Percentiles rank a stretch among this genome's conserved stretches.
phyloP scores from a whole-genome alignment of 768 basidiomycete genomes.

The Tephrocybe rancida region DNA sequence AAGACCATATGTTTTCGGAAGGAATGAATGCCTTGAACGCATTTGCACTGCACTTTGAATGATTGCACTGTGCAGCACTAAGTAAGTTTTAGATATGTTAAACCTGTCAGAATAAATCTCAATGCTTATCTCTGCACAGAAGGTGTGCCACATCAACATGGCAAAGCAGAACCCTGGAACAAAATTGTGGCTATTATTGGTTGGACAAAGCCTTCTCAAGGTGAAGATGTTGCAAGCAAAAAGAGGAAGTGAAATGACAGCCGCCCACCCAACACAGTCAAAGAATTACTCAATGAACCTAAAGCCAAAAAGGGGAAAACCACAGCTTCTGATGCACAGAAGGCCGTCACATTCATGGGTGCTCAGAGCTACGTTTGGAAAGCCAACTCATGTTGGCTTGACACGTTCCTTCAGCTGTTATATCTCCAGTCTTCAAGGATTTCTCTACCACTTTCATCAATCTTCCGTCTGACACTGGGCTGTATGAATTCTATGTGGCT shows the following conservation, averaged over 20 bases:
- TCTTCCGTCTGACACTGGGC: background rate
- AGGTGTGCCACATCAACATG: constrained; percentile 23
- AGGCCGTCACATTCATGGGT: background rate
- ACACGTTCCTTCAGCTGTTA: constrained; percentile 4
- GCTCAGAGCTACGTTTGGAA: background rate
- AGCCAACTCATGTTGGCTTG: background rate
- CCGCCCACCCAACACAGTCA: constrained; percentile 9
- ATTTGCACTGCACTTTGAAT: constrained; percentile 23
- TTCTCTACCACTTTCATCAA: background rate
- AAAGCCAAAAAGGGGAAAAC: background rate
- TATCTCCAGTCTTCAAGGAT: background rate
- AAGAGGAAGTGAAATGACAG: constrained; percentile 28
- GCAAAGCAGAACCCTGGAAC: constrained; percentile 29
- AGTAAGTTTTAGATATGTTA: background rate
- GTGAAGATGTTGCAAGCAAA: background rate
- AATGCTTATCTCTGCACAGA: constrained; percentile 16
- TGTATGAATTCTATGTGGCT: background rate
- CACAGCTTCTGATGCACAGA: background rate
- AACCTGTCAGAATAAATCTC: background rate
- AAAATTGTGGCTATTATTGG: constrained; percentile 11
- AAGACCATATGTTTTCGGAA: constrained; percentile 6
- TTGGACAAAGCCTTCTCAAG: constrained; percentile 22
- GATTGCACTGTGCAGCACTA: constrained; percentile 5
- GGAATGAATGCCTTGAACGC: constrained; percentile 1
- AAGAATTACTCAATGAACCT: background rate